phyloP scores from a whole-genome alignment of 805 yeast genomes.

The Metschnikowia amazonensis region DNA sequence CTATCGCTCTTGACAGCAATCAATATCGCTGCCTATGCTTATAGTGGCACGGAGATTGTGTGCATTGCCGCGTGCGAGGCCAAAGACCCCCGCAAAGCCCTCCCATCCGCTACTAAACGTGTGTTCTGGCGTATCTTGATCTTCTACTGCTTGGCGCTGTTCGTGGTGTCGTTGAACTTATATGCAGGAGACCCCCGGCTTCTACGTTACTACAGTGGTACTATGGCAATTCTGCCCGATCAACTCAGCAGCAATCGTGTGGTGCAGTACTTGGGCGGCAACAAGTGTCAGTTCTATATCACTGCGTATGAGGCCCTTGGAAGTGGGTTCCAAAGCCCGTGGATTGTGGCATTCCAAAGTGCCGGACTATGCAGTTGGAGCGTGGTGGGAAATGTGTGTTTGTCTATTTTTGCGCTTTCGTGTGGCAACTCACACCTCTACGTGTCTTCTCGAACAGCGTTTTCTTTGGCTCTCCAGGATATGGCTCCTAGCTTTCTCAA shows the following conservation, averaged over 20 bases:
- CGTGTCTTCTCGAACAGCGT: slow-evolving; percentile 41
- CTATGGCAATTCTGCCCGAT: slow-evolving; percentile 24
- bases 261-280: slow-evolving; percentile 34
- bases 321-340: slow-evolving; percentile 43
- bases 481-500: slow-evolving; percentile 61
- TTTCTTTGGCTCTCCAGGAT: slow-evolving; percentile 44
- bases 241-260: slow-evolving; percentile 27
- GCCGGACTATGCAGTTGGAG: slow-evolving; percentile 35
- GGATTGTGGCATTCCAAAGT: slow-evolving; percentile 43
- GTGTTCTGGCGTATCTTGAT: slow-evolving; percentile 69
- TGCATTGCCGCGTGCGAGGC: slow-evolving; percentile 85
- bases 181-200: slow-evolving; percentile 77
- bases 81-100: slow-evolving; percentile 69
- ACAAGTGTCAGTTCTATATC: slow-evolving; percentile 25
- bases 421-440: slow-evolving; percentile 45
- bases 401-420: slow-evolving; percentile 44
- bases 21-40: slow-evolving; percentile 67
- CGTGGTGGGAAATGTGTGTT: slow-evolving; percentile 40
- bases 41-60: slow-evolving; percentile 79
- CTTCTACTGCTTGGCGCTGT: slow-evolving; percentile 62
- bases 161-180: slow-evolving; percentile 66
- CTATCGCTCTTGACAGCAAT: slow-evolving; percentile 59
- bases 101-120: slow-evolving; percentile 72
- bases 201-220: slow-evolving; percentile 48
- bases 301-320: slow-evolving; percentile 32